Base-by-base conservation (phyloP, 208 protist species). In the Acanthamoeba triangularis region DNA sequence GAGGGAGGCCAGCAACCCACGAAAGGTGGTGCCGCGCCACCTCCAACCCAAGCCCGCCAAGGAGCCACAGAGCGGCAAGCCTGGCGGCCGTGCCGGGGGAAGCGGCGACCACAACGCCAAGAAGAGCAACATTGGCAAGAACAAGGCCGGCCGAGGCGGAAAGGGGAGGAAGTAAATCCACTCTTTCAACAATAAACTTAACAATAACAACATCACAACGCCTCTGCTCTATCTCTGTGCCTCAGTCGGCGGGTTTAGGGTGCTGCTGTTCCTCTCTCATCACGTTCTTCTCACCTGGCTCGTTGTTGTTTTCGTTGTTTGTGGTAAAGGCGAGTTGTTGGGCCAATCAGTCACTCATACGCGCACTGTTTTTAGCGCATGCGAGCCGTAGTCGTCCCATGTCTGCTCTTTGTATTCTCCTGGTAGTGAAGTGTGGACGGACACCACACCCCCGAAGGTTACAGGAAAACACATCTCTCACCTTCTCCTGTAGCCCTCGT, bases 11-110 rank as follows among this genome's bases (percentile, higher is more conserved):
- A 49, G 35, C 72, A 80, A 80, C 72, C 72, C 72, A 18, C 72
- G 72, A 33, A 80, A 80, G 72, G 72, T 80, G 7, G 72, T 80
- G n/a, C 72, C 72, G 72, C 72, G 72, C 14, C 72, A 80, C n/a
- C 72, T 80, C 0, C 72, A 80, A 44, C 72, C 61, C 61, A 67
- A 67, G 61, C 18, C 61, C 18, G 61, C 18, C 25, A 67, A 67
- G 28, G 61, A 67, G 28, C 25, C 25, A 25, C 16, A 67, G 6
- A 67, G 28, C 52, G 52, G 14, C 52, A 59, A 59, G 52, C 20
- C 52, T 16, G 52, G 52, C 44, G 13, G 44, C n/a, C n/a, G n/a
- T n/a, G n/a, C n/a, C 13, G 44, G 44, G 44, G 44, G 44, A 47
- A 47, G 44, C 44, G 44, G 44, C 52, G 20, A 59, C 52, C 52